Evolutionary conservation across 2,329 filamentous ascomycete species (phyloP), one percentile per base, ranked within the genome.

Genomic region (Fusarium bulbicola): DNA sequence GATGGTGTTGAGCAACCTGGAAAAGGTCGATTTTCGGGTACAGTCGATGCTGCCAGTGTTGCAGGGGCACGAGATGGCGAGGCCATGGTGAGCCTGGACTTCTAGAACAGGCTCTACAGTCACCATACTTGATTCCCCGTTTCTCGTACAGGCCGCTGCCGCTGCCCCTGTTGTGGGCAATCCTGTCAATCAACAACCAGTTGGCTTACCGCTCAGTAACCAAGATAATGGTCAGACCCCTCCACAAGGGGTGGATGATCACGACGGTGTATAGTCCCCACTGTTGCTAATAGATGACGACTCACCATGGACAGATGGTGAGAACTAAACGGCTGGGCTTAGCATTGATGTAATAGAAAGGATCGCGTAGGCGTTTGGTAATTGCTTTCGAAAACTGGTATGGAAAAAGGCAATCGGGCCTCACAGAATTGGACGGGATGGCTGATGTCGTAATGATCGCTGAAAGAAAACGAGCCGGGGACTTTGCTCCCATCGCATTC

Each of bases 1-100:
- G 85, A 86, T 59, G 83, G 83, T 15, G 73, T 82, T 32, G 72
- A 77, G 4, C 28, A 45, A 6, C 82, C 82, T 1, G 84, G 84
- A n/a, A 37, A 57, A 14, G 83, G 82, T 6, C 84, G 84, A 26
- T 85, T 86, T 74, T 81, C 78, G 20, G 84, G 84, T 11, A 76
- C 69, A 16, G 74, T 84, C 28, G 69, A 77, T 60, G 57, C 58
- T 37, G 32, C 56, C 21, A 61, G 58, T 26, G 58, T 52, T 42
- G 16, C 45, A 18, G 70, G 70, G 43, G 24, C 47, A 20, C 61
- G 58, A 32, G 47, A 42, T 28, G 30, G 26, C 18, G 32, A 42
- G 26, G 28, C 36, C 37, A 36, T 46, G 24, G 54, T 47, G 39
- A 36, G 18, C 30, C 49, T 43, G 13, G 40, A 64, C 43, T 63